phyloP scores from a whole-genome alignment of 2,329 filamentous ascomycete genomes.

The Sclerotinia nivalis region DNA sequence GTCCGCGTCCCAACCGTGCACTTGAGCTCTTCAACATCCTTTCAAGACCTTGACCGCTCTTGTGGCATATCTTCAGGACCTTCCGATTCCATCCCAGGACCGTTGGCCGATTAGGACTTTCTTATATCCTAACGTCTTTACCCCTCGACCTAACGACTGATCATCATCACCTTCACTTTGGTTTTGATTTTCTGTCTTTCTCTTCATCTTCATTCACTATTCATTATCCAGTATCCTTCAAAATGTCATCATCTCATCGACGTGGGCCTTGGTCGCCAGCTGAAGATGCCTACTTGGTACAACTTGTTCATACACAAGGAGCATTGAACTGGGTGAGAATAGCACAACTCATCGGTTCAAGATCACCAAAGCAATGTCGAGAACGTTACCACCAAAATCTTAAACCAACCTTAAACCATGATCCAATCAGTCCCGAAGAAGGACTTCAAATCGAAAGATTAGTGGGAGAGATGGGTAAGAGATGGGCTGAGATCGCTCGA shows the following conservation, averaged over 20 bases:
- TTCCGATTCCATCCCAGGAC: slow-evolving; percentile 9
- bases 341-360: slow-evolving; percentile 69
- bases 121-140: slow-evolving; percentile 22
- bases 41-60: slow-evolving; percentile 21
- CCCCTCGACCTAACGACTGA: slow-evolving; percentile 1
- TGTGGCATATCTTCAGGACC: slow-evolving; percentile 14
- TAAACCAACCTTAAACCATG: slow-evolving; percentile 72
- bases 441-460: slow-evolving; percentile 73
- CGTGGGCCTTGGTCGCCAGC: slow-evolving; percentile 81
- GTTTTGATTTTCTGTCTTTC: slow-evolving; percentile 12
- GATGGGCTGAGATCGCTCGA: slow-evolving; percentile 91
- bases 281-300: slow-evolving; percentile 71
- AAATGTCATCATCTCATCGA: slow-evolving; percentile 51
- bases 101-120: slow-evolving; percentile 15
- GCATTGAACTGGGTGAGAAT: slow-evolving; percentile 90
- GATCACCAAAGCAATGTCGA: slow-evolving; percentile 91
- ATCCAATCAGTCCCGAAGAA: slow-evolving; percentile 71
- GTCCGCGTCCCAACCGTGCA: slow-evolving; percentile 23
- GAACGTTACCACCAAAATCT: slow-evolving; percentile 94
- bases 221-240: slow-evolving; percentile 3
- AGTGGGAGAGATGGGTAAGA: slow-evolving; percentile 76
- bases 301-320: slow-evolving; percentile 70
- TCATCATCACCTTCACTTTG: slow-evolving; percentile 13
- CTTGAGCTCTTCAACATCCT: slow-evolving; percentile 18
- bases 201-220: neutral